Conservation (phyloP, 73 alveolate species). For the Blepharisma stoltei region DNA sequence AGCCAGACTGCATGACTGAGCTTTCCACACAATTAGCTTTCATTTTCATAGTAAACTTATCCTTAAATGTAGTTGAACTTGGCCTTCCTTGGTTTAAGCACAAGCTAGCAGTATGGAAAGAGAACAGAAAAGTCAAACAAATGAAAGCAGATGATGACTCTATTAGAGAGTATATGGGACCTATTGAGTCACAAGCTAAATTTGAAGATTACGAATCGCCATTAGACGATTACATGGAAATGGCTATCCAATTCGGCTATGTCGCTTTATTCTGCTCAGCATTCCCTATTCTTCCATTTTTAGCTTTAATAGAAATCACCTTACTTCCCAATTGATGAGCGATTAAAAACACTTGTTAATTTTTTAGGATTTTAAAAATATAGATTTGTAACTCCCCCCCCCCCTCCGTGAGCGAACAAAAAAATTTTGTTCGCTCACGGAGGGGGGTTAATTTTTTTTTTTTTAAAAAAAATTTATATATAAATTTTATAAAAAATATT, state of each 20-base stretch:
- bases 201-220: conserved; percentile 15
- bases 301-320: conserved; percentile 16
- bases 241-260: conserved; percentile 25
- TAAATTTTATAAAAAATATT: no score
- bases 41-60: neutral
- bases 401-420: no score
- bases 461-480: no score
- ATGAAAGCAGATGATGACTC: neutral
- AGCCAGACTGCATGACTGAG: neutral
- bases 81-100: conserved; percentile 20
- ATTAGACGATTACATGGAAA: conserved; percentile 29
- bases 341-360: no score
- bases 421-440: no score
- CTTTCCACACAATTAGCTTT: neutral
- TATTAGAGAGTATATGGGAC: neutral
- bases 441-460: no score
- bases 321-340: no score
- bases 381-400: no score
- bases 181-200: neutral
- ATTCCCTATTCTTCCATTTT: conserved; percentile 13
- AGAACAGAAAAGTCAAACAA: conserved; percentile 1
- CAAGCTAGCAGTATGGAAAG: neutral
- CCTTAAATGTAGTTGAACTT: conserved; percentile 21
- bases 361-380: no score
- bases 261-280: conserved; percentile 18